Base-by-base conservation (phyloP, 2,329 filamentous ascomycete genomes). In the Incumbomyces delicatus region DNA sequence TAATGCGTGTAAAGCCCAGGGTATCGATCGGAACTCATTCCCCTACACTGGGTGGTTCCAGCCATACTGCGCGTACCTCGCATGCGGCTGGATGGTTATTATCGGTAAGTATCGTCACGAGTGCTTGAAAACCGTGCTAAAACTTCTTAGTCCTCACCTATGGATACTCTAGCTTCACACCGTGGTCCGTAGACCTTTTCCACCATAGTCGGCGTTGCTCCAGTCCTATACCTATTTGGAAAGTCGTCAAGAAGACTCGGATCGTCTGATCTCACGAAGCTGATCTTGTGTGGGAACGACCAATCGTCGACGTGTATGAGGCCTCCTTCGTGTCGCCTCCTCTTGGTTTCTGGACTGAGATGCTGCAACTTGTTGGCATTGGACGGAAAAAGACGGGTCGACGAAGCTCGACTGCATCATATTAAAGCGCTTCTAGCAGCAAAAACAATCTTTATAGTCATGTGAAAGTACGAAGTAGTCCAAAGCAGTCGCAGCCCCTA, bases 81-180 rank as follows among this genome's bases (percentile, higher is more conserved):
- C 75, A n/a, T n/a, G n/a, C n/a, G n/a, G 0, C 1, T 77, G 75
- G 41, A 83, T 80, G 6, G 73, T 76, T 33, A 62, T 83, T 46
- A 84, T 88, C 75, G 75, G 78, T 0, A n/a, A n/a, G n/a, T n/a
- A n/a, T n/a, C n/a, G n/a, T n/a, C n/a, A n/a, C n/a, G n/a, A n/a
- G n/a, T n/a, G n/a, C n/a, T n/a, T n/a, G n/a, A n/a, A n/a, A n/a
- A n/a, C n/a, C n/a, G n/a, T n/a, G n/a, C n/a, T n/a, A n/a, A n/a
- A n/a, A n/a, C n/a, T n/a, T n/a, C n/a, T n/a, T n/a, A n/a, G n/a
- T n/a, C n/a, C 76, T 85, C 54, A 77, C 86, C 4, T 79, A 81
- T 12, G 84, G 84, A 0, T 88, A 87, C 53, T 73, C 78, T 0
- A 80, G 85, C 0, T 89, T 88, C 57, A 60, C 86, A 42, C 78